Conservation (phyloP, 2,329 filamentous ascomycete genomes). For the Pleoardoris graminearum region DNA sequence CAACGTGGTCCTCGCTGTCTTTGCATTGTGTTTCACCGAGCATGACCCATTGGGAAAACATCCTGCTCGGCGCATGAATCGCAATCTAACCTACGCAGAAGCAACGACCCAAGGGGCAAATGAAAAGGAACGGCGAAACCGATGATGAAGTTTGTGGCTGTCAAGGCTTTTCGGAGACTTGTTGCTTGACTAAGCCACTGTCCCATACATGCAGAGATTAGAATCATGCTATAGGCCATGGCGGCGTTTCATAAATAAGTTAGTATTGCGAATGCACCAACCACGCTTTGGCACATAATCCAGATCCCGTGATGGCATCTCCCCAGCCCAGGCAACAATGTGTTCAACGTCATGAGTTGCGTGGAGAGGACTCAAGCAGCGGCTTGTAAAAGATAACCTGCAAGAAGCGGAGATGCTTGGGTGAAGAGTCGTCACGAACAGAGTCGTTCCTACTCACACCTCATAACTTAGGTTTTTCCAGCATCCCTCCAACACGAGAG, state of each 20-base stretch:
- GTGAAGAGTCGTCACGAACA: too few species aligned
- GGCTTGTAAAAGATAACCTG: neutral
- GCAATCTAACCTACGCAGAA: constrained; percentile 19
- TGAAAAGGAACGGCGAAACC: neutral
- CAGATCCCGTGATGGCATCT: neutral
- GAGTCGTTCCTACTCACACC: too few species aligned
- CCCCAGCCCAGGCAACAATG: neutral
- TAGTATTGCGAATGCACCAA: constrained; percentile 5
- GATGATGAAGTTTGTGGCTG: too few species aligned
- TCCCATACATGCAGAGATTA: constrained; percentile 2
- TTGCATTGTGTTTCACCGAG: neutral
- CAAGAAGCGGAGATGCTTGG: neutral
- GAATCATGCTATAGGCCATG: neutral
- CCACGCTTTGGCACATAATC: neutral
- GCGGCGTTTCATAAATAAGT: neutral
- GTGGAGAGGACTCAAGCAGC: neutral
- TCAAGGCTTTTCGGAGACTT: neutral
- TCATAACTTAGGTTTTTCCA: too few species aligned
- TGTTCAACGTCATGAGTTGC: neutral
- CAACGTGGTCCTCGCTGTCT: constrained; percentile 22
- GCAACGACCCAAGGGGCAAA: constrained; percentile 6
- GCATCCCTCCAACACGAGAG: too few species aligned
- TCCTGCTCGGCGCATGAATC: constrained; percentile 14
- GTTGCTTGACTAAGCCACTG: constrained; percentile 5
- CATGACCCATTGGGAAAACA: neutral